Conservation (phyloP, 176 grass and related monocot genomes). For the Metroxylon sagu region DNA sequence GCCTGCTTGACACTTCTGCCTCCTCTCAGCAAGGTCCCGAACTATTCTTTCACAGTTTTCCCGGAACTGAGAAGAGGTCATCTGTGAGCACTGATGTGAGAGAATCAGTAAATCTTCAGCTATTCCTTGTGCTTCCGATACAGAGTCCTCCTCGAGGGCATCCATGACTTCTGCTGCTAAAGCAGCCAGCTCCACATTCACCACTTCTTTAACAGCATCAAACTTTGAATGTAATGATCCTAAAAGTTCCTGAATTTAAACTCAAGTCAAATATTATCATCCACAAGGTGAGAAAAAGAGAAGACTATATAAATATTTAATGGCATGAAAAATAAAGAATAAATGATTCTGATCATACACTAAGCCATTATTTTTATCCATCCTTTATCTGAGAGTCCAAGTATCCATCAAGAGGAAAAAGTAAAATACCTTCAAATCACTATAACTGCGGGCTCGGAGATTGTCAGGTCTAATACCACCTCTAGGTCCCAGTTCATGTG, state of each 20-base stretch:
- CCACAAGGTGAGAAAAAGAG: constrained; percentile 3
- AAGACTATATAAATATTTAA: no score
- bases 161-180: constrained; percentile 16
- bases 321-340: no score
- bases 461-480: constrained; percentile 10
- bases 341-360: no score
- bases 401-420: neutral
- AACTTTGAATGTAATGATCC: constrained; percentile 24
- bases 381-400: no score
- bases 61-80: constrained; percentile 25
- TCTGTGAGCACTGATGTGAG: constrained; percentile 9
- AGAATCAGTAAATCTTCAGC: constrained; percentile 22
- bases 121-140: constrained; percentile 12
- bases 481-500: constrained; percentile 33
- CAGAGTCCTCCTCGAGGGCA: constrained; percentile 14
- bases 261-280: constrained; percentile 3
- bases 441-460: constrained; percentile 26
- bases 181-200: constrained; percentile 25
- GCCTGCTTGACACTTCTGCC: constrained; percentile 12
- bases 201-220: constrained; percentile 21
- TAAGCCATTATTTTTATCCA: no score
- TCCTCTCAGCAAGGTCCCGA: constrained; percentile 14
- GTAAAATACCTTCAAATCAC: constrained; percentile 22
- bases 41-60: constrained; percentile 31
- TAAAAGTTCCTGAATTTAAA: constrained; percentile 21